phyloP scores from a whole-genome alignment of 139 green algal genomes.

The Chlorella sp. region DNA sequence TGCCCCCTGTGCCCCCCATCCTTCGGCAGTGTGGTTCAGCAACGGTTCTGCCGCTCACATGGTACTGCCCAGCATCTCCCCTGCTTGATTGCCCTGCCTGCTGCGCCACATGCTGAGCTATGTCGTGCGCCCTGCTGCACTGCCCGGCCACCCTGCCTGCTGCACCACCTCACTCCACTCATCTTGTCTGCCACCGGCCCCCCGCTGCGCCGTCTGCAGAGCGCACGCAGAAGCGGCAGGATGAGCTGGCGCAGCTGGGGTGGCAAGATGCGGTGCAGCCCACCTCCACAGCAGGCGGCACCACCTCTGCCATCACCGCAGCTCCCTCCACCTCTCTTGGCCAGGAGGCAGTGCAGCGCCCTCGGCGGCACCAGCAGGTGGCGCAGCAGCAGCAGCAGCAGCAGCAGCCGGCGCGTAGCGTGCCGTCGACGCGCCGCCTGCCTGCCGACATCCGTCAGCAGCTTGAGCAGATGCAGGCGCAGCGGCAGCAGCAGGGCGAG shows the following conservation, averaged over 20 bases:
- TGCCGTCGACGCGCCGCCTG: slow-evolving; percentile 25
- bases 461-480: slow-evolving; percentile 40
- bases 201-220: not conserved
- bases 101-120: too few relatives aligned
- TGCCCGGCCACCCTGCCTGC: too few relatives aligned
- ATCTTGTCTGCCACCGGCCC: not conserved
- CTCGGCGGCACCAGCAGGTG: not conserved
- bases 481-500: not conserved
- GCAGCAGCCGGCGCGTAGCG: not conserved
- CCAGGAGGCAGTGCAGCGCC: slow-evolving; percentile 1
- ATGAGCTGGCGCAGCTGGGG: slow-evolving; percentile 11
- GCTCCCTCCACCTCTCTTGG: not conserved
- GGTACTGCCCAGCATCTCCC: not conserved
- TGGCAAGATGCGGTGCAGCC: slow-evolving; percentile 17
- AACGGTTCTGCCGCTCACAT: too few relatives aligned
- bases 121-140: too few relatives aligned
- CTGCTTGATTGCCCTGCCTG: not conserved
- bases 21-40: too few relatives aligned
- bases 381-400: not conserved
- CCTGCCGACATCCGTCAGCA: slow-evolving; percentile 47
- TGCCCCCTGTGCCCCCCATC: too few relatives aligned
- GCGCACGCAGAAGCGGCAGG: slow-evolving; percentile 24
- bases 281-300: slow-evolving; percentile 19
- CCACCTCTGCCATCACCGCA: slow-evolving; percentile 9
- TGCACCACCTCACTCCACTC: not conserved